A percentile compares a stretch with the other conserved stretches of the same genome.
Evolutionary conservation across 176 grass and related monocot genomes (phyloP).

Genomic region (Calamus simplicifolius): DNA sequence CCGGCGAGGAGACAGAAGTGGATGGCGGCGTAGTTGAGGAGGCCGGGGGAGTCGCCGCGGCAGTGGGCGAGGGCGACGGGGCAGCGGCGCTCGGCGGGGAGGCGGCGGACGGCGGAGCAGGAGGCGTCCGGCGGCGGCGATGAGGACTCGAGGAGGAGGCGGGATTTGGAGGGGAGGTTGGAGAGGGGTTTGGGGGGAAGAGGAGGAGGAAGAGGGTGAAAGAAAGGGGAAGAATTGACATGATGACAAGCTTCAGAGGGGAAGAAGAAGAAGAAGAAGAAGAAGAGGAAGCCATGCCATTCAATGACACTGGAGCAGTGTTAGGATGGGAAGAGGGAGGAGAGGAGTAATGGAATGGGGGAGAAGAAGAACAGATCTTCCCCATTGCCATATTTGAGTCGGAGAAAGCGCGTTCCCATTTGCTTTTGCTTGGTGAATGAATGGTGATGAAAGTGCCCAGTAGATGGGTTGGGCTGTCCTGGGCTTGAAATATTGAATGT

Average conservation of each 20-base stretch:
- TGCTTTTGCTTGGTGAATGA: too few relatives aligned
- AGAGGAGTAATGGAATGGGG: conserved; percentile 2
- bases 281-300: not conserved
- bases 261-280: conserved; percentile 19
- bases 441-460: too few relatives aligned
- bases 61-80: conserved; percentile 14
- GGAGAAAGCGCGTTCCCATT: too few relatives aligned
- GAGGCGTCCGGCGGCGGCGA: not conserved
- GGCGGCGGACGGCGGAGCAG: conserved; percentile 13
- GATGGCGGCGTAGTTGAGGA: conserved; percentile 60
- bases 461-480: too few relatives aligned
- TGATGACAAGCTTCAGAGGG: conserved; percentile 4
- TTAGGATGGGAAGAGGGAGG: conserved; percentile 12
- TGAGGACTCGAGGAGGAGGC: not conserved
- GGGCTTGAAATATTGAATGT: too few relatives aligned
- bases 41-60: conserved; percentile 20
- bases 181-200: not conserved
- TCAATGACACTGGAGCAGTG: not conserved
- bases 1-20: conserved; percentile 49
- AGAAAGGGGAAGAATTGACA: conserved; percentile 4
- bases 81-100: not conserved
- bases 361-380: not conserved
- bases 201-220: conserved; percentile 2
- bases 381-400: too few relatives aligned
- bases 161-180: not conserved